A percentile compares a stretch with the other conserved stretches of the same genome.
phyloP scores from a whole-genome alignment of 805 yeast species.

The Tetrapisispora arboricola region DNA sequence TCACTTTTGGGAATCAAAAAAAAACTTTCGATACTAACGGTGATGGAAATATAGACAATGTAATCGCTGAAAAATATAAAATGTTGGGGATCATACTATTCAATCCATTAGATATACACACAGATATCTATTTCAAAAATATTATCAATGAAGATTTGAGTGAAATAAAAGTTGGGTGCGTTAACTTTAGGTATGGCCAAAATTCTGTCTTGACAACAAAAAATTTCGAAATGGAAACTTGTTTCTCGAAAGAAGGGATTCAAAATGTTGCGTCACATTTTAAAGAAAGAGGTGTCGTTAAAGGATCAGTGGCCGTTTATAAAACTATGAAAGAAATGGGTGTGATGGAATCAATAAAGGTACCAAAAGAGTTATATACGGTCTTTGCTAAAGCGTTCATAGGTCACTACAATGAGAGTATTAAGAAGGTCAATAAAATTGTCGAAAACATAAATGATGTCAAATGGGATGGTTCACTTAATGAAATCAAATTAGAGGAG shows the following conservation, averaged over 20 bases:
- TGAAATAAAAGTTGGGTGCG: slow-evolving; percentile 1
- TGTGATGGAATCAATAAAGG: not conserved
- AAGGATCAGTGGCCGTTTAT: not conserved
- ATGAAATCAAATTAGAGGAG: not conserved
- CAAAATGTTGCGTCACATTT: not conserved
- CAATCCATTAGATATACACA: slow-evolving; percentile 2
- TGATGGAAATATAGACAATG: not conserved
- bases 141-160: not conserved
- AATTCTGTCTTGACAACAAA: not conserved
- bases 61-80: not conserved
- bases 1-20: not conserved
- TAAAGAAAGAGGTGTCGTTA: slow-evolving; percentile 1
- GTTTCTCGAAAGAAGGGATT: slow-evolving; percentile 2
- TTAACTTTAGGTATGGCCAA: not conserved
- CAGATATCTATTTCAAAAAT: slow-evolving; percentile 1
- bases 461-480: slow-evolving; percentile 1
- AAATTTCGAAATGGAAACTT: slow-evolving; percentile 3
- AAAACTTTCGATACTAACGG: not conserved
- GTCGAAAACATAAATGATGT: not conserved
- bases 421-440: not conserved
- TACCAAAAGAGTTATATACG: not conserved
- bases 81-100: not conserved
- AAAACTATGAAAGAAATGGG: not conserved
- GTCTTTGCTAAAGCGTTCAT: not conserved
- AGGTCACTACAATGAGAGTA: not conserved